Evolutionary conservation across 768 basidiomycete genomes (phyloP).

Genomic region (Ramaria sp.): DNA sequence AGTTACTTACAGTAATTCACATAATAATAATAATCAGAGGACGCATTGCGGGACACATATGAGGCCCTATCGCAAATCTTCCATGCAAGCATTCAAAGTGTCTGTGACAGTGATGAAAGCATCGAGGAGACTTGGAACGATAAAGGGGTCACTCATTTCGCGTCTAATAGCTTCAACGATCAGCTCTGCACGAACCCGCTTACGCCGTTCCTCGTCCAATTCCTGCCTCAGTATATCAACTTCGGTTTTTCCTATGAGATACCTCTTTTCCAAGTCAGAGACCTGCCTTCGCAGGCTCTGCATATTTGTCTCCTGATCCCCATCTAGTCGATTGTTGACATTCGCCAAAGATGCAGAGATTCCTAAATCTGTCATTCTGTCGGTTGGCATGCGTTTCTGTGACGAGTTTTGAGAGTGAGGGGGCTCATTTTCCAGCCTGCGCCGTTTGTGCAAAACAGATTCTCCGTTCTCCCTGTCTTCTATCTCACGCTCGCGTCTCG

Average conservation of each 20-base stretch:
- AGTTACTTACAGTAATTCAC: too few relatives aligned
- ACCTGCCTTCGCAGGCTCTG: not conserved
- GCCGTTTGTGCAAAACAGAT: too few relatives aligned
- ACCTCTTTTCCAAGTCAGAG: not conserved
- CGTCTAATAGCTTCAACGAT: not conserved
- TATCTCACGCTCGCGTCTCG: too few relatives aligned
- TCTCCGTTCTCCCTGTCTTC: too few relatives aligned
- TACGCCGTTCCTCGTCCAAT: not conserved
- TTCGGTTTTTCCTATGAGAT: not conserved
- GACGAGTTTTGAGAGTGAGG: too few relatives aligned
- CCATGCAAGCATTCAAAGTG: not conserved
- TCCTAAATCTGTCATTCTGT: not conserved
- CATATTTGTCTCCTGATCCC: not conserved
- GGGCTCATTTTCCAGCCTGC: too few relatives aligned
- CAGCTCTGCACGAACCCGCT: not conserved
- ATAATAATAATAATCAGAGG: too few relatives aligned
- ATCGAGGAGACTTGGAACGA: conserved; percentile 3
- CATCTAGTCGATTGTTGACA: not conserved
- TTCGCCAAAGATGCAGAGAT: not conserved
- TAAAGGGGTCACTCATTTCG: not conserved
- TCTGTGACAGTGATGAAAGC: conserved; percentile 1
- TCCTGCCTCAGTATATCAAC: not conserved
- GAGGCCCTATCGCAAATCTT: too few relatives aligned
- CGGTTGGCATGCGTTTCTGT: too few relatives aligned
- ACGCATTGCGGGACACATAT: too few relatives aligned